phyloP scores from a whole-genome alignment of 2,329 filamentous ascomycete genomes.

The Neofusicoccum ribis region DNA sequence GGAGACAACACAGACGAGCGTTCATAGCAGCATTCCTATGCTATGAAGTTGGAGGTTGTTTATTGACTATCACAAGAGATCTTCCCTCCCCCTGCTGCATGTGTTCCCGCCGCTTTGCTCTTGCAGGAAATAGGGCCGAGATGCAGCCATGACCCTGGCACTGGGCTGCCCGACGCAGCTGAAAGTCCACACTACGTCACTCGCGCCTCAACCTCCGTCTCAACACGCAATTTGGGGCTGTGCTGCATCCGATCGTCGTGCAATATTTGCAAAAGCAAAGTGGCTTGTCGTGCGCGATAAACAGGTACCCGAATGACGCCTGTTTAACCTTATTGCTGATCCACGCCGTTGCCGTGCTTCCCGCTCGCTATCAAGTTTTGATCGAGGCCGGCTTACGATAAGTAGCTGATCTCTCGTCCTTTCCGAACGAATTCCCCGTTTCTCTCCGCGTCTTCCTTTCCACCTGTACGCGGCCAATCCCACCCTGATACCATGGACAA shows the following conservation, averaged over 20 bases:
- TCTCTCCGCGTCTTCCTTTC: no score
- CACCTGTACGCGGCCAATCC: neutral
- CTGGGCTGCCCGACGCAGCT: neutral
- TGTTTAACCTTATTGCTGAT: neutral
- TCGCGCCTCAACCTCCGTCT: slow-evolving; percentile 1
- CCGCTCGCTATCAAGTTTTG: slow-evolving; percentile 5
- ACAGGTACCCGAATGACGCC: neutral
- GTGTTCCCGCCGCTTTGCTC: neutral
- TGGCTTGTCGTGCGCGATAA: neutral
- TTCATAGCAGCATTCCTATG: neutral
- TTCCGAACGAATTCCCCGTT: no score
- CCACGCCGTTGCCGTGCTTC: slow-evolving; percentile 7
- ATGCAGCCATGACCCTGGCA: slow-evolving; percentile 11
- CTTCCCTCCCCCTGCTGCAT: neutral
- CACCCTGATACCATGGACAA: slow-evolving; percentile 7
- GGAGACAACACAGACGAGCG: neutral
- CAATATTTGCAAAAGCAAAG: neutral
- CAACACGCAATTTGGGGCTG: neutral
- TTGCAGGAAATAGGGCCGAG: slow-evolving; percentile 4
- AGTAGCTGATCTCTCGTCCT: neutral
- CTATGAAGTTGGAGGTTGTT: neutral
- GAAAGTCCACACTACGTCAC: slow-evolving; percentile 4
- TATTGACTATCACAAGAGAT: neutral
- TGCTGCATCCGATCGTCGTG: slow-evolving; percentile 2
- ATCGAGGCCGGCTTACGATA: neutral